phyloP scores from a whole-genome alignment of 31 red algal genomes.

The Asparagopsis taxiformis region DNA sequence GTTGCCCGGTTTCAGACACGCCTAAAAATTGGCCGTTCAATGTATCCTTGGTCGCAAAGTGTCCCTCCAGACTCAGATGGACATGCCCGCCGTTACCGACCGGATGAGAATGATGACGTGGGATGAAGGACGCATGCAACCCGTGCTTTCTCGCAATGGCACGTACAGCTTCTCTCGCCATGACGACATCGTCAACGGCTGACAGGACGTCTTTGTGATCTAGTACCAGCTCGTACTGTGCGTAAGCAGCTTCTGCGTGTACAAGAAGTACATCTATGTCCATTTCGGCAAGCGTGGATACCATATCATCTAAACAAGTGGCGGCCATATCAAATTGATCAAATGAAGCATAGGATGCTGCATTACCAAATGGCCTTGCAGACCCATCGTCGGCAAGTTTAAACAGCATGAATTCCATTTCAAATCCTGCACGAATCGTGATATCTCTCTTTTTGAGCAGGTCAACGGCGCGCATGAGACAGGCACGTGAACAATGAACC shows the following conservation, averaged over 20 bases:
- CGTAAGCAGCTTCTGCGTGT: constrained; percentile 40
- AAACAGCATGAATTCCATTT: constrained; percentile 59
- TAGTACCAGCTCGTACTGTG: constrained; percentile 61
- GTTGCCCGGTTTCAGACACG: constrained; percentile 25
- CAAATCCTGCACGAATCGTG: constrained; percentile 45
- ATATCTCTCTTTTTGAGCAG: constrained; percentile 18
- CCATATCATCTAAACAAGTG: constrained; percentile 29
- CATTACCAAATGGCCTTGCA: constrained; percentile 4
- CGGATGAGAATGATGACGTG: constrained; percentile 5
- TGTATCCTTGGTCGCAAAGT: constrained; percentile 24
- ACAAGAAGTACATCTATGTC: constrained; percentile 25
- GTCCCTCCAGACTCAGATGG: constrained; percentile 55
- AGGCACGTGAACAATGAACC: constrained; percentile 26
- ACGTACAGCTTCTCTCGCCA: constrained; percentile 36
- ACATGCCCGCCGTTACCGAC: constrained; percentile 46
- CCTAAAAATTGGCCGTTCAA: constrained; percentile 15
- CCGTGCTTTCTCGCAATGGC: constrained; percentile 34
- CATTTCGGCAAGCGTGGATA: constrained; percentile 23
- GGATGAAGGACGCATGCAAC: constrained; percentile 35
- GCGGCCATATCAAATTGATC: constrained; percentile 34
- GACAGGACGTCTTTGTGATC: constrained; percentile 18
- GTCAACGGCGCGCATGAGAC: constrained; percentile 27
- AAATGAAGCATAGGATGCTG: constrained; percentile 6
- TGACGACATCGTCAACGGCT: constrained; percentile 31
- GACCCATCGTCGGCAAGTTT: not conserved